Conservation (phyloP, 768 basidiomycete genomes). For the Zangia roseola region DNA sequence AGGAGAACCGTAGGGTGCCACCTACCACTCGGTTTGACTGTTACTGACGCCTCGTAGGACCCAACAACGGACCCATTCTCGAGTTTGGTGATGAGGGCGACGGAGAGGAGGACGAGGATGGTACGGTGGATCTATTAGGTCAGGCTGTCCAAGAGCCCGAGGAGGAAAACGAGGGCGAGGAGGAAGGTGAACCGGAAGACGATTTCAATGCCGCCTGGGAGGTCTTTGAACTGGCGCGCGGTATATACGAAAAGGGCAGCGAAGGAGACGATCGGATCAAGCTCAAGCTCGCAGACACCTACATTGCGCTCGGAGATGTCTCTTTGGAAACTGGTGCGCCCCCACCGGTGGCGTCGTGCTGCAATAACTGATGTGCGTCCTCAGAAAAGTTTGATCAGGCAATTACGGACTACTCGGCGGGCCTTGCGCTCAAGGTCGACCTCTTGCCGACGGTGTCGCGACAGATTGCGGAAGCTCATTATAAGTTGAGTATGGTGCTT, state of each 20-base stretch:
- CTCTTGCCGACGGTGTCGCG: constrained; percentile 86
- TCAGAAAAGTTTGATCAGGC: constrained; percentile 96
- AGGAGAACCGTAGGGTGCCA: constrained; percentile 34
- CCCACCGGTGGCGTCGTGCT: neutral
- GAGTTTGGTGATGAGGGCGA: constrained; percentile 84
- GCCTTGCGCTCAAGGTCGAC: constrained; percentile 66
- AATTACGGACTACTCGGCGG: constrained; percentile 80
- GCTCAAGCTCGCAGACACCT: constrained; percentile 88
- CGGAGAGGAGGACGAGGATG: constrained; percentile 56
- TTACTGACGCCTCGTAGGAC: constrained; percentile 29
- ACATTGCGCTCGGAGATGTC: constrained; percentile 91
- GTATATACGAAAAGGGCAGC: constrained; percentile 73
- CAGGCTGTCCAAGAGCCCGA: constrained; percentile 52
- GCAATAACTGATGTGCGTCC: neutral
- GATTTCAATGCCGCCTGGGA: constrained; percentile 99
- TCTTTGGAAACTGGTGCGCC: constrained; percentile 90
- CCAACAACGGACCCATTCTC: constrained; percentile 56
- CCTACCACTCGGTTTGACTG: neutral
- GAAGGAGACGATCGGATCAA: constrained; percentile 58
- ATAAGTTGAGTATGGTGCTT: constrained; percentile 90
- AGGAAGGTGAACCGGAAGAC: constrained; percentile 84
- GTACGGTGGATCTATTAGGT: constrained; percentile 62
- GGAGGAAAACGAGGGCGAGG: constrained; percentile 54
- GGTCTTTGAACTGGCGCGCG: constrained; percentile 90
- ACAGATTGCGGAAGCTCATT: constrained; percentile 91